phyloP scores from a whole-genome alignment of 1,284 basidiomycete species.

The Moesziomyces globuligerus region DNA sequence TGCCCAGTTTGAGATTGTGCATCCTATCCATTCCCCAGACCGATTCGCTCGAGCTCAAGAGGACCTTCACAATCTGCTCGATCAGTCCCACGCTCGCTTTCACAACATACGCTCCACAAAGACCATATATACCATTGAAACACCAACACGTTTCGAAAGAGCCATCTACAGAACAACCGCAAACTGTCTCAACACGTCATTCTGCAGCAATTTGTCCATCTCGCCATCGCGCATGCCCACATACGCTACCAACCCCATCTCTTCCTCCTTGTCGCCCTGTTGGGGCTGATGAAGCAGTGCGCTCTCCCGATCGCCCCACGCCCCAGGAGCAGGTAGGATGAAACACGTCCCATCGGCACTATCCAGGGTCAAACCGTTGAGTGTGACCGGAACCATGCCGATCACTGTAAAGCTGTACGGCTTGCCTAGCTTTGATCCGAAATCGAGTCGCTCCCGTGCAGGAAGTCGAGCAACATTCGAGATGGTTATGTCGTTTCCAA shows the following conservation, averaged over 20 bases:
- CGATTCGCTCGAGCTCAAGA: no score
- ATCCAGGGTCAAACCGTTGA: not conserved
- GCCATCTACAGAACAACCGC: not conserved
- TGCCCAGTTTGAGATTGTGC: no score
- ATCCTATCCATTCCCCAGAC: no score
- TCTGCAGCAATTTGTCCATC: not conserved
- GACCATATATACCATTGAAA: no score
- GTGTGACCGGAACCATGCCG: not conserved
- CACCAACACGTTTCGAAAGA: not conserved
- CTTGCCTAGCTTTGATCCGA: not conserved
- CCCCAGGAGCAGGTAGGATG: not conserved
- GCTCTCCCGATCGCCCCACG: not conserved
- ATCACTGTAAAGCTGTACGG: not conserved
- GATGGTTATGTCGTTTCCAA: slow-evolving; percentile 11
- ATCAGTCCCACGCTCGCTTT: no score
- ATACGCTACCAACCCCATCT: not conserved
- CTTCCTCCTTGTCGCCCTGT: not conserved
- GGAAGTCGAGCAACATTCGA: not conserved
- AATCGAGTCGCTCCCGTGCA: not conserved
- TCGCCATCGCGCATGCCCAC: slow-evolving; percentile 1
- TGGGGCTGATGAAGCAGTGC: not conserved
- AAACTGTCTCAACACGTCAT: not conserved
- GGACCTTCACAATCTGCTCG: no score
- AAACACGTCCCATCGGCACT: slow-evolving; percentile 5
- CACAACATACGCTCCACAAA: no score